Base-by-base conservation (phyloP, 108 stramenopile genomes). In the Cylindrotheca closterium region DNA sequence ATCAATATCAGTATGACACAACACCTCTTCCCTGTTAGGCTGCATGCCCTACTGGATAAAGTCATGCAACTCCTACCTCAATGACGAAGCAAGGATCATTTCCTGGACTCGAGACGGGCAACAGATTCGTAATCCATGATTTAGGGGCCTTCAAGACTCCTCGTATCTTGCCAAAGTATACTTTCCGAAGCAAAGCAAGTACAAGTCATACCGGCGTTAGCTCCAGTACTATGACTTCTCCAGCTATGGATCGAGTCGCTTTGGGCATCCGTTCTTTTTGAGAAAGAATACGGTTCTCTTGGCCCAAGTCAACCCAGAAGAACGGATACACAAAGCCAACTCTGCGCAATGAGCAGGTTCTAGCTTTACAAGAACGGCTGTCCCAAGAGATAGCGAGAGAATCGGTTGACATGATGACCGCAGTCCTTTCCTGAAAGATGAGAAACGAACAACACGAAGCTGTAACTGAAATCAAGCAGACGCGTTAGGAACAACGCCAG, bases 221-320 rank as follows among this genome's bases (percentile, higher is more conserved):
- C 57, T 83, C 25, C 79, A 77, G 29, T 28, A 73, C 0, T 83
- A 75, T 75, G 73, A 71, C 0, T 83, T 77, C 37, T 0, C 15
- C 10, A 42, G 15, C 37, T 42, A 10, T 42, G 37, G 37, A 18
- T 4, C 27, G 22, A 21, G 26, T 25, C 37, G 15, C 37, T 93
- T 89, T 60, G 80, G 75, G 8, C 86, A 93, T 63, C 83, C 88
- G 19, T 67, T 71, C 23, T 93, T 93, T 68, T 33, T 65, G 19
- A 68, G 87, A 22, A 81, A 82, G 1, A 55, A 79, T 4, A 71
- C 78, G 8, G 10, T 42, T 15, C 37, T 42, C 37, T 42, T 42
- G 10, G 7, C 15, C 37, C 37, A 15, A 42, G 7, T 15, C 37
- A 10, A 10, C 15, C 10, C 7, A 42, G 37, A 7, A 42, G 15